phyloP scores from a whole-genome alignment of 345 rosid genomes.

The Eucalyptus polyanthemos region DNA sequence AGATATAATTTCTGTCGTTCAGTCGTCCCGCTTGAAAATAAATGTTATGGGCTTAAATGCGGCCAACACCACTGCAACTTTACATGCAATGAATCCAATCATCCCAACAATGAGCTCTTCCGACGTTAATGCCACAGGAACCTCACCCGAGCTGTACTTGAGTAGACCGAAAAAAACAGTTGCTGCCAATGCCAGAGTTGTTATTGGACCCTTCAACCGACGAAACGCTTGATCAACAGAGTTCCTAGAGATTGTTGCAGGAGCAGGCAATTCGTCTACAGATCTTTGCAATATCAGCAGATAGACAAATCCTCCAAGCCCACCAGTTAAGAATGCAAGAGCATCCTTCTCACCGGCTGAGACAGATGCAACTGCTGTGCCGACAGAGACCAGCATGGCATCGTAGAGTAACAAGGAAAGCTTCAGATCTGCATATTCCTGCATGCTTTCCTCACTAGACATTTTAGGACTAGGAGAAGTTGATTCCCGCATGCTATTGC shows the following conservation, averaged over 20 bases:
- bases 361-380: conserved; percentile 28
- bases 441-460: conserved; percentile 74
- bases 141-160: conserved; percentile 26
- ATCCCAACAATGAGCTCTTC: conserved; percentile 64
- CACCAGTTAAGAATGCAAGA: conserved; percentile 63
- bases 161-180: conserved; percentile 27
- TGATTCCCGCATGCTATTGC: conserved; percentile 6
- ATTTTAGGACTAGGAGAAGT: neutral
- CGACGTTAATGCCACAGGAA: conserved; percentile 21
- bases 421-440: conserved; percentile 70
- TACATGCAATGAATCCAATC: conserved; percentile 77
- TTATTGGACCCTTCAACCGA: conserved; percentile 31
- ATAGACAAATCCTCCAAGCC: conserved; percentile 56
- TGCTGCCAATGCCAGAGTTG: conserved; percentile 27
- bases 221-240: neutral
- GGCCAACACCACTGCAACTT: conserved; percentile 74
- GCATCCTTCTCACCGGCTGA: conserved; percentile 34
- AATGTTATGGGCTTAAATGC: conserved; percentile 50
- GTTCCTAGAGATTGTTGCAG: conserved; percentile 18
- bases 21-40: conserved; percentile 13
- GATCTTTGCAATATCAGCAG: conserved; percentile 63
- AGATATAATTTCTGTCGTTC: neutral
- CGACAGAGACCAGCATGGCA: conserved; percentile 27
- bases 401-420: conserved; percentile 52
- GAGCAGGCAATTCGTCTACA: conserved; percentile 48